phyloP scores from a whole-genome alignment of 2,329 filamentous ascomycete genomes.

The Epichloe elymi region DNA sequence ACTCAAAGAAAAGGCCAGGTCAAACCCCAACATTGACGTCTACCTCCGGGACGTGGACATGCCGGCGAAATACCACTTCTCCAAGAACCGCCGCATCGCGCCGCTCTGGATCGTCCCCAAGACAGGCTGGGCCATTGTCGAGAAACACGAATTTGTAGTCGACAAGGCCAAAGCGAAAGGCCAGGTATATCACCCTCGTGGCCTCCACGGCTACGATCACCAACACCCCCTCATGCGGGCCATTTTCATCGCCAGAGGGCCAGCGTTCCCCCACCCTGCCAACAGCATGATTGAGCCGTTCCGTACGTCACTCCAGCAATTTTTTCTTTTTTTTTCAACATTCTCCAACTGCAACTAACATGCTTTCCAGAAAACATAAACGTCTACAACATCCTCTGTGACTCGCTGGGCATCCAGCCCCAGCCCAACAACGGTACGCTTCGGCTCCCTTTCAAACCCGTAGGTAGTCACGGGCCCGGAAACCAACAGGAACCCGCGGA shows the following conservation, averaged over 20 bases:
- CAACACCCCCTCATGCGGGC: slow-evolving; percentile 91
- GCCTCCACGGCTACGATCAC: slow-evolving; percentile 90
- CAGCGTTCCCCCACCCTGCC: slow-evolving; percentile 75
- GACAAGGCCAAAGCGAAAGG: slow-evolving; percentile 48
- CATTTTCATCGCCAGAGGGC: slow-evolving; percentile 84
- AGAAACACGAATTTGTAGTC: slow-evolving; percentile 65
- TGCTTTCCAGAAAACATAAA: slow-evolving; percentile 65
- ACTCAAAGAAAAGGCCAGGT: slow-evolving; percentile 40
- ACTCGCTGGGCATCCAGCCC: slow-evolving; percentile 63
- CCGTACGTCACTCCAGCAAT: slow-evolving; percentile 45
- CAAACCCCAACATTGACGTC: slow-evolving; percentile 64
- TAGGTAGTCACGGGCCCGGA: slow-evolving; percentile 46
- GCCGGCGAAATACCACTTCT: slow-evolving; percentile 88
- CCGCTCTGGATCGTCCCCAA: slow-evolving; percentile 91
- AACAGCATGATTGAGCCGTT: slow-evolving; percentile 72
- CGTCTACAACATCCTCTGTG: slow-evolving; percentile 89
- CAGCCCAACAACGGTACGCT: slow-evolving; percentile 81
- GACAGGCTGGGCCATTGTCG: slow-evolving; percentile 84
- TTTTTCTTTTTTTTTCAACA: not conserved
- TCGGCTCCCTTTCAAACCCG: slow-evolving; percentile 51
- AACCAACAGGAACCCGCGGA: slow-evolving; percentile 38
- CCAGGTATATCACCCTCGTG: slow-evolving; percentile 62
- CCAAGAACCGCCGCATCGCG: slow-evolving; percentile 76
- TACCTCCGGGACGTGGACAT: slow-evolving; percentile 80
- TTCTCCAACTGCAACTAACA: slow-evolving; percentile 13